Base-by-base conservation (phyloP, 768 basidiomycete species). In the Mycena maculata region DNA sequence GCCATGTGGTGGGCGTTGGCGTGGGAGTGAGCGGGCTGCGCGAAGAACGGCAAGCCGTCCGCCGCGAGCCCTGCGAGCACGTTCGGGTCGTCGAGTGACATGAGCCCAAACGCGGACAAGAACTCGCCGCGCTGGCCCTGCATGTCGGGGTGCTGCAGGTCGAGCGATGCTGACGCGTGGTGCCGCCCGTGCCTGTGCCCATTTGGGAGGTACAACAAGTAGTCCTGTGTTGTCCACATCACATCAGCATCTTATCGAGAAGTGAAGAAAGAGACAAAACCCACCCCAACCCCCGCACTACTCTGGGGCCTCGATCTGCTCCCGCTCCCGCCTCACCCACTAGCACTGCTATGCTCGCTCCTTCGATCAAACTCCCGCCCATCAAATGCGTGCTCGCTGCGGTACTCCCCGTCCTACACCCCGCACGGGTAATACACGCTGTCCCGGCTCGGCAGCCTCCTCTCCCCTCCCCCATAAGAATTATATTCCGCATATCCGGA, bases 31-130 rank as follows among this genome's bases (percentile, higher is more conserved):
- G 33, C 33, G 6, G 8, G 33, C 33, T 36, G 33, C 10, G 80
- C 75, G 75, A 92, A 93, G 82, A 92, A 92, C 0, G 90, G 88
- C 16, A 85, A 82, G 8, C 83, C 86, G 63, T 90, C 89, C 5
- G 75, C 76, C 1, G 87, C 76, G 52, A 92, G 80, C 2, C 89
- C 86, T 0, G 90, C 88, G 39, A 93, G 81, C 10, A 90, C 88
- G 59, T 85, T 85, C 1, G 88, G 87, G 73, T 94, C 92, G 62
- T 93, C 92, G 55, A 94, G 83, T 22, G 87, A 88, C 88, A 94
- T 86, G 56, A 90, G 82, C 11, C 91, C 92, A 74, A 94, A 93
- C 1, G 89, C 90, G 25, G 84, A 85, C 5, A 85, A 86, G 72
- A 91, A 86, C 70, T 67, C 50, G 60, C 33, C 13, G 33, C 33